Evolutionary conservation across 2,329 filamentous ascomycete genomes (phyloP).

Genomic region (Verticillium nubilum): DNA sequence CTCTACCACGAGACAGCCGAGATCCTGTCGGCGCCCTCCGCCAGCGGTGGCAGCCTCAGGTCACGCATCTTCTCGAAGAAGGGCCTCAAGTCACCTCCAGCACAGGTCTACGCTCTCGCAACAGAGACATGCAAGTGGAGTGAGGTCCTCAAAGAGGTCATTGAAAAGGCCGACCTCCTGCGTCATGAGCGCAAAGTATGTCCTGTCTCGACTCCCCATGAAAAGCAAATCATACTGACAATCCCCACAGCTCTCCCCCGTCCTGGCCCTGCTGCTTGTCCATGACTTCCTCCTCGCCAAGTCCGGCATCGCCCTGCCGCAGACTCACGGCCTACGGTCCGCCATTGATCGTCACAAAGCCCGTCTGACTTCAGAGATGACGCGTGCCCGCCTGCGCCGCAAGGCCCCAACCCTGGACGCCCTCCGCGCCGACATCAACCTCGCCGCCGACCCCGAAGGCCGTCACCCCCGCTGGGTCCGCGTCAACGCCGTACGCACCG

Average conservation of each 20-base stretch:
- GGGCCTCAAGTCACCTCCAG: conserved; percentile 68
- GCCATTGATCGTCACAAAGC: conserved; percentile 77
- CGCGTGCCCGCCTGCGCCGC: conserved; percentile 67
- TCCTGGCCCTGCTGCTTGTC: conserved; percentile 72
- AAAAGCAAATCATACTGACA: neutral
- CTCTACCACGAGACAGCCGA: conserved; percentile 89
- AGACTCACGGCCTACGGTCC: conserved; percentile 70
- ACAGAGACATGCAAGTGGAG: conserved; percentile 92
- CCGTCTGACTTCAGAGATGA: conserved; percentile 76
- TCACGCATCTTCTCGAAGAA: conserved; percentile 75
- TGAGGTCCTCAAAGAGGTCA: conserved; percentile 75
- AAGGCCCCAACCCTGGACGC: conserved; percentile 64
- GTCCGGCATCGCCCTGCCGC: conserved; percentile 74
- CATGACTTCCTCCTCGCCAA: conserved; percentile 85
- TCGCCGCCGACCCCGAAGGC: conserved; percentile 42
- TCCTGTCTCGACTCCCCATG: neutral
- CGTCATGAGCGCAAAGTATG: conserved; percentile 77
- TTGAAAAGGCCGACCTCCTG: conserved; percentile 73
- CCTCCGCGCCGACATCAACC: conserved; percentile 54
- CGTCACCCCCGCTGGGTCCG: conserved; percentile 86
- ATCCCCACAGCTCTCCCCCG: conserved; percentile 63
- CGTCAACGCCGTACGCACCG: conserved; percentile 73
- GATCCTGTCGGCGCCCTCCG: conserved; percentile 58
- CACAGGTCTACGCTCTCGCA: conserved; percentile 82
- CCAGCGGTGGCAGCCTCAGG: conserved; percentile 78